Evolutionary conservation across 352 stramenopile genomes (phyloP).

Genomic region (Phytopythium oedochilum): DNA sequence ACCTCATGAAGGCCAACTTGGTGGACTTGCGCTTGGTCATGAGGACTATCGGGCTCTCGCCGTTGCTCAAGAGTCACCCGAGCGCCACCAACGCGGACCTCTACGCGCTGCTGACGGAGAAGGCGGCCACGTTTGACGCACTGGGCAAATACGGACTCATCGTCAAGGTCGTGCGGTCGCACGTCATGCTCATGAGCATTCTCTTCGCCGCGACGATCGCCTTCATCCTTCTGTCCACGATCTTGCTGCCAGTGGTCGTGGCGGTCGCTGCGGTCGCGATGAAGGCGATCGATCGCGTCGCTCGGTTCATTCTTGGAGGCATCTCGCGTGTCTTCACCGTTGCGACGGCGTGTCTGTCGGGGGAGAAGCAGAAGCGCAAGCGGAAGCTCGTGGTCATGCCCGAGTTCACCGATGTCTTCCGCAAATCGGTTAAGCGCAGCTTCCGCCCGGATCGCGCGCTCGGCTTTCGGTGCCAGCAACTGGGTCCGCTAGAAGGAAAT

Average conservation of each 20-base stretch:
- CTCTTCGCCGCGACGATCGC: conserved; percentile 26
- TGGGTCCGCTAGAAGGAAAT: neutral
- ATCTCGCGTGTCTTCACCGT: neutral
- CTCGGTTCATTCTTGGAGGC: neutral
- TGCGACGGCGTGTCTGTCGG: neutral
- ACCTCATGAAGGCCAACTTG: conserved; percentile 39
- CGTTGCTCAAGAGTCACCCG: conserved; percentile 14
- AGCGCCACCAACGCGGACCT: conserved; percentile 22
- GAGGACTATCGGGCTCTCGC: conserved; percentile 14
- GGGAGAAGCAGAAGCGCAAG: conserved; percentile 10
- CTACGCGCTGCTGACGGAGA: conserved; percentile 18
- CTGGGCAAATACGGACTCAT: conserved; percentile 28
- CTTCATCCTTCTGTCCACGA: conserved; percentile 29
- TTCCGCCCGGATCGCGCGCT: conserved; percentile 26
- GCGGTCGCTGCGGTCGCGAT: neutral
- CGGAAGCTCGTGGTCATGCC: conserved; percentile 18
- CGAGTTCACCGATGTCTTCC: conserved; percentile 37
- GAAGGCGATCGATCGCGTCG: neutral
- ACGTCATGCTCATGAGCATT: conserved; percentile 45
- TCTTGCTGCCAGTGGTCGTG: conserved; percentile 10
- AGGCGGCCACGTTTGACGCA: conserved; percentile 22
- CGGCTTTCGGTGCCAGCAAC: conserved; percentile 16
- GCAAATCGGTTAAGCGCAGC: conserved; percentile 23
- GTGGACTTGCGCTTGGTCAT: conserved; percentile 30
- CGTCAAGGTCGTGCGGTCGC: conserved; percentile 40